These are phyloP conservation scores for Tricholoma saponaceum DNA, from an alignment of 768 basidiomycete genomes.

Conservation along the genomic window DNA sequence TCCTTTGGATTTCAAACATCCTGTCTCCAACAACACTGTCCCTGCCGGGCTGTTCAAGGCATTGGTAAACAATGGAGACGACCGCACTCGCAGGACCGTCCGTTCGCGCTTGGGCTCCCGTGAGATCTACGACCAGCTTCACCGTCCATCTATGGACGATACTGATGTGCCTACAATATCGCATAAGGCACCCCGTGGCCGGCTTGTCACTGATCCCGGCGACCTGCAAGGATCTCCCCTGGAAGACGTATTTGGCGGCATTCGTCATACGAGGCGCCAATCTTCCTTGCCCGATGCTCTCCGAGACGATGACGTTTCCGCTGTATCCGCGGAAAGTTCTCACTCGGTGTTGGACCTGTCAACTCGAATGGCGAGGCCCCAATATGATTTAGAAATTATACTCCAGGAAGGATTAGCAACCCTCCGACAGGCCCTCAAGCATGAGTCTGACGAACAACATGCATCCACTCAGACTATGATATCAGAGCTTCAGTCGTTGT, in stretches of 20 bases:
- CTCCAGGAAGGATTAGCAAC: slow-evolving; percentile 66
- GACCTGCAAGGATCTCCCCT: slow-evolving; percentile 19
- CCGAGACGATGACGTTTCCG: slow-evolving; percentile 39
- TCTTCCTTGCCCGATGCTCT: slow-evolving; percentile 58
- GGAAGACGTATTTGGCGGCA: slow-evolving; percentile 34
- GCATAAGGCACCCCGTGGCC: slow-evolving; percentile 47
- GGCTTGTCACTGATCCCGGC: slow-evolving; percentile 59
- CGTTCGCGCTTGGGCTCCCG: slow-evolving; percentile 73
- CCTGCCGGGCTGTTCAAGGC: slow-evolving; percentile 88
- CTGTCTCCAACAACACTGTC: slow-evolving; percentile 61
- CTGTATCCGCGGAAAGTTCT: slow-evolving; percentile 38
- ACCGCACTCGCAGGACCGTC: slow-evolving; percentile 65
- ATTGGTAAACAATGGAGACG: slow-evolving; percentile 54
- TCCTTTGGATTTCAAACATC: slow-evolving; percentile 66
- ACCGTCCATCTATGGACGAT: slow-evolving; percentile 75
- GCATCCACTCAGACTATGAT: slow-evolving; percentile 59
- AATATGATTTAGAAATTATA: slow-evolving; percentile 59
- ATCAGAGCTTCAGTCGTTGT: slow-evolving; percentile 60
- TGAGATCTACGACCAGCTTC: slow-evolving; percentile 67
- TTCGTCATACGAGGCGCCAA: slow-evolving; percentile 40
- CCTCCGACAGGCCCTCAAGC: slow-evolving; percentile 37
- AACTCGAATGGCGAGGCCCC: slow-evolving; percentile 53
- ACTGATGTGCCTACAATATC: slow-evolving; percentile 66
- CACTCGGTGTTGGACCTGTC: slow-evolving; percentile 47
- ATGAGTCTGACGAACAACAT: slow-evolving; percentile 22